phyloP scores from a whole-genome alignment of 352 stramenopile genomes.

The Globisporangium camurandrum region DNA sequence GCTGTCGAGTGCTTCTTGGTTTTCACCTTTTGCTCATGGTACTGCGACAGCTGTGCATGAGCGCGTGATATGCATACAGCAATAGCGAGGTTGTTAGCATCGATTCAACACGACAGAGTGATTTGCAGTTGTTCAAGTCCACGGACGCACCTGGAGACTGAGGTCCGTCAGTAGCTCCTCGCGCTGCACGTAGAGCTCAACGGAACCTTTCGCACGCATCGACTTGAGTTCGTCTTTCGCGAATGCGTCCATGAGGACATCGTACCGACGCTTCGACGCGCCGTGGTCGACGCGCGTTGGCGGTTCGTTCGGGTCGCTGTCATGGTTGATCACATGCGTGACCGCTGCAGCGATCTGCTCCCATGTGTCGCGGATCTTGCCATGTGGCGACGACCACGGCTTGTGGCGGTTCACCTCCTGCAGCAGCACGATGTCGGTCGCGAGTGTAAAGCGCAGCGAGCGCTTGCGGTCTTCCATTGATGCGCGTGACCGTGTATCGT shows the following conservation, averaged over 20 bases:
- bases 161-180: slow-evolving; percentile 13
- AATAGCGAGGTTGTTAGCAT: background rate
- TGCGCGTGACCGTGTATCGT: too few species aligned
- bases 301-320: slow-evolving; percentile 8
- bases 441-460: slow-evolving; percentile 12
- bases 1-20: slow-evolving; percentile 5
- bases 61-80: slow-evolving; percentile 1
- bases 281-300: slow-evolving; percentile 11
- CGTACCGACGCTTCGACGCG: slow-evolving; percentile 10
- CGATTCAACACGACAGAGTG: background rate
- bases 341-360: slow-evolving; percentile 10
- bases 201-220: slow-evolving; percentile 11
- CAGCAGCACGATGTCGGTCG: slow-evolving; percentile 11
- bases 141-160: slow-evolving; percentile 7
- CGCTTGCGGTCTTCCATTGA: slow-evolving; percentile 7
- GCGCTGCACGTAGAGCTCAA: slow-evolving; percentile 8
- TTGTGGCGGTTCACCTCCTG: slow-evolving; percentile 5
- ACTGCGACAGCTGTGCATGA: slow-evolving; percentile 11
- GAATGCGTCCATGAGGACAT: slow-evolving; percentile 11
- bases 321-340: slow-evolving; percentile 7
- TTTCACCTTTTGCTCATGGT: slow-evolving; percentile 11
- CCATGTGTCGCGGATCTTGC: slow-evolving; percentile 12
- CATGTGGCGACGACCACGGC: slow-evolving; percentile 10
- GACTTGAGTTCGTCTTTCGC: slow-evolving; percentile 14
- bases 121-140: background rate